phyloP scores from a whole-genome alignment of 1,284 basidiomycete species.

The Leccinum solheimii region DNA sequence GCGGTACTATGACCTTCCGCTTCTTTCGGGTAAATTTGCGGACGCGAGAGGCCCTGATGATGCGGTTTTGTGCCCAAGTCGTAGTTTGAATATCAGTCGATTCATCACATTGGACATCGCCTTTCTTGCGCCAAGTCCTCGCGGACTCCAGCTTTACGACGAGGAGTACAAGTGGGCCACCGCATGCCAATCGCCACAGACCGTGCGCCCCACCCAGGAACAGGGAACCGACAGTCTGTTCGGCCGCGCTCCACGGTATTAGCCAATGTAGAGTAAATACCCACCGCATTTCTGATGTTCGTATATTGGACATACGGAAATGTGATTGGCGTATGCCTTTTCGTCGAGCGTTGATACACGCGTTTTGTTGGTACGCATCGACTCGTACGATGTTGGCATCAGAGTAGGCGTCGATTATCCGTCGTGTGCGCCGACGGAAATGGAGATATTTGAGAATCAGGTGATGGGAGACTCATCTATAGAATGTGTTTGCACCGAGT shows the following conservation, averaged over 20 bases:
- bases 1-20: neutral
- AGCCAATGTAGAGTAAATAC: neutral
- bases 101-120: slow-evolving; percentile 10
- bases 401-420: slow-evolving; percentile 1
- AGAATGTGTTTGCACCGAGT: slow-evolving; percentile 1
- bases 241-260: slow-evolving; percentile 1
- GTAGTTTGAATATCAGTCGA: neutral
- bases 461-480: slow-evolving; percentile 5
- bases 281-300: neutral
- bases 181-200: neutral
- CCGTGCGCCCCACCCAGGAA: neutral
- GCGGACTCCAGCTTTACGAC: neutral
- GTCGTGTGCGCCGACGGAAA: slow-evolving; percentile 8
- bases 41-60: neutral
- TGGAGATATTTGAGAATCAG: slow-evolving; percentile 6
- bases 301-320: slow-evolving; percentile 1
- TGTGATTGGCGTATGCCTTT: neutral
- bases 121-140: neutral
- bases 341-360: neutral
- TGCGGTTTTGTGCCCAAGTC: slow-evolving; percentile 1
- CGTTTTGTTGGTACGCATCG: neutral
- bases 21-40: neutral
- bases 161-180: neutral
- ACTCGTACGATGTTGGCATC: neutral
- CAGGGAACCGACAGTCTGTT: neutral